Evolutionary conservation across 352 stramenopile genomes (phyloP).

Genomic region (Pythium scleroteichum): DNA sequence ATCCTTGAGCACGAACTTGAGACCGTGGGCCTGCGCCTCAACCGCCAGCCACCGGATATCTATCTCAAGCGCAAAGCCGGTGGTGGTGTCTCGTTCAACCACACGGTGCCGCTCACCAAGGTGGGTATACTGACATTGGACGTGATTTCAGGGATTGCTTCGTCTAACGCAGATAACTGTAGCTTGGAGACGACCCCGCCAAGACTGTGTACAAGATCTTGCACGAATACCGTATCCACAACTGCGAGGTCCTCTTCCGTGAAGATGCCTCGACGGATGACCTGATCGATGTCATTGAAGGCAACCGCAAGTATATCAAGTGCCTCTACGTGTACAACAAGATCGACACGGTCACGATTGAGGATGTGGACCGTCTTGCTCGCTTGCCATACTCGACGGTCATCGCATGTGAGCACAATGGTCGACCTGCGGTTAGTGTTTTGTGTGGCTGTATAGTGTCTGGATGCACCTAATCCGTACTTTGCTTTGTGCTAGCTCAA

Average conservation of each 20-base stretch:
- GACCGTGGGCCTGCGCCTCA: constrained; percentile 97
- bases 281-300: constrained; percentile 98
- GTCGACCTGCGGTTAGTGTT: constrained; percentile 57
- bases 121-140: constrained; percentile 30
- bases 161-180: constrained; percentile 3
- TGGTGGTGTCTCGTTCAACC: constrained; percentile 96
- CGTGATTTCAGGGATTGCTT: not conserved
- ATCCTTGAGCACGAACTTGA: constrained; percentile 99
- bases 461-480: not conserved
- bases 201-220: constrained; percentile 91
- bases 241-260: constrained; percentile 96
- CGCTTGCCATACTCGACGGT: constrained; percentile 96
- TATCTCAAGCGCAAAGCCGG: constrained; percentile 95
- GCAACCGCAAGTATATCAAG: constrained; percentile 99
- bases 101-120: constrained; percentile 94
- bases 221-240: constrained; percentile 98
- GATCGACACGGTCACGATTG: constrained; percentile 99
- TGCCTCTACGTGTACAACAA: constrained; percentile 99
- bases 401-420: constrained; percentile 90
- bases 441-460: not conserved
- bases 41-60: constrained; percentile 96
- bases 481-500: constrained; percentile 87
- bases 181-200: constrained; percentile 87
- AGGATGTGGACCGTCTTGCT: constrained; percentile 98
- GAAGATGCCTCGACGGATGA: constrained; percentile 98